phyloP scores from a whole-genome alignment of 345 rosid genomes.

The Citropsis articulata region DNA sequence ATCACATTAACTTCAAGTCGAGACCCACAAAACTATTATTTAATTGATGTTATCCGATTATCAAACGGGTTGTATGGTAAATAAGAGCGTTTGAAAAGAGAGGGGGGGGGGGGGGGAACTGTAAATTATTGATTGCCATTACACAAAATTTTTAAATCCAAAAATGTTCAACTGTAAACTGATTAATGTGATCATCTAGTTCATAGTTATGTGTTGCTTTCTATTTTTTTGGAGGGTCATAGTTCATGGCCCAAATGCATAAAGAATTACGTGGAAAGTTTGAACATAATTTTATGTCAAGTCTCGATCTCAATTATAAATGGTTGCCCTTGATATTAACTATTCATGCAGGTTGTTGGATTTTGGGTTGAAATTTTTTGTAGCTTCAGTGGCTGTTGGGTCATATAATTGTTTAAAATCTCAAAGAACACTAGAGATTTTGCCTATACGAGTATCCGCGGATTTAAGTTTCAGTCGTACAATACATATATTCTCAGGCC shows the following conservation, averaged over 20 bases:
- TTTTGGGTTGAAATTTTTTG: background rate
- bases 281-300: background rate
- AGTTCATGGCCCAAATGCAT: background rate
- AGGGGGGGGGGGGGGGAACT: too few relatives aligned
- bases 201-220: background rate
- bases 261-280: background rate
- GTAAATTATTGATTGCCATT: background rate
- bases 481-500: too few relatives aligned
- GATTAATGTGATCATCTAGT: background rate
- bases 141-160: background rate
- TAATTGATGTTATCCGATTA: too few relatives aligned
- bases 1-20: too few relatives aligned
- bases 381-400: background rate
- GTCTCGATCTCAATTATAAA: background rate
- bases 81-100: too few relatives aligned
- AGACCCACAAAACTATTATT: too few relatives aligned
- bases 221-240: background rate
- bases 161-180: background rate
- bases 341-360: background rate
- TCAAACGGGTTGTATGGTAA: too few relatives aligned
- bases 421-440: background rate
- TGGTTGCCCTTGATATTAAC: background rate
- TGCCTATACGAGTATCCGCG: background rate
- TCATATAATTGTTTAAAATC: background rate
- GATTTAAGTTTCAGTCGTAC: background rate